Evolutionary conservation across 2,329 filamentous ascomycete genomes (phyloP), one percentile per base, ranked within the genome.

Genomic region (Ophiostoma sp.): DNA sequence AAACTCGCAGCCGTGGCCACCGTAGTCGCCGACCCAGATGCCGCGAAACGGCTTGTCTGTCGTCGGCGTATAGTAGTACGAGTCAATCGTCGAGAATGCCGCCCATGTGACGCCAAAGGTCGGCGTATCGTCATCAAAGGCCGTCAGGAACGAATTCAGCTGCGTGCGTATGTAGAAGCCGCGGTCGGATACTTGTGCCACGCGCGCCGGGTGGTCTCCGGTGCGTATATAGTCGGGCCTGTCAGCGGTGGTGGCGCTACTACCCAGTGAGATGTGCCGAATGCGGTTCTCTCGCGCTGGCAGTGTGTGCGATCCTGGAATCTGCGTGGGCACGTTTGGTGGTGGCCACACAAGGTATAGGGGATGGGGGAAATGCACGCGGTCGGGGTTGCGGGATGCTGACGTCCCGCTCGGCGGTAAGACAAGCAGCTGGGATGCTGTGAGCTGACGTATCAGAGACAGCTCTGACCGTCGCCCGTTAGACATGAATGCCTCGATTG

Each of bases 1-100:
- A 70, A 97, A 97, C 78, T 98, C 94, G 77, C 90, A 94, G 0
- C 94, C 93, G 75, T 98, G 94, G 0, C 87, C 88, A 35, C 88
- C 90, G 76, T 97, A 97, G 77, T 97, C 94, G 0, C 94, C 94
- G 20, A 93, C 90, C 91, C 92, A 98, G 39, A 99, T 92, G 0
- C 94, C 94, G 73, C 93, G 88, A 82, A 89, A 97, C 0, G 93
- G 94, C 77, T 93, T 94, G 69, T 89, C 84, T 11, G 81, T 78
- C 0, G 93, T 96, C 0, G 94, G 93, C 0, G 88, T 95, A 77
- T 96, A 97, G n/a, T 90, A 79, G 2, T 81, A 81, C 3, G 88
- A 86, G 62, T 93, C 88, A 1, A 98, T 81, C 0, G 93, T 96
- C 8, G 87, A 82, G 73, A 86, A 90, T 0, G 90, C 92, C 7